Conservation (phyloP, 2,329 filamentous ascomycete genomes). For the Ophiostoma ips region DNA sequence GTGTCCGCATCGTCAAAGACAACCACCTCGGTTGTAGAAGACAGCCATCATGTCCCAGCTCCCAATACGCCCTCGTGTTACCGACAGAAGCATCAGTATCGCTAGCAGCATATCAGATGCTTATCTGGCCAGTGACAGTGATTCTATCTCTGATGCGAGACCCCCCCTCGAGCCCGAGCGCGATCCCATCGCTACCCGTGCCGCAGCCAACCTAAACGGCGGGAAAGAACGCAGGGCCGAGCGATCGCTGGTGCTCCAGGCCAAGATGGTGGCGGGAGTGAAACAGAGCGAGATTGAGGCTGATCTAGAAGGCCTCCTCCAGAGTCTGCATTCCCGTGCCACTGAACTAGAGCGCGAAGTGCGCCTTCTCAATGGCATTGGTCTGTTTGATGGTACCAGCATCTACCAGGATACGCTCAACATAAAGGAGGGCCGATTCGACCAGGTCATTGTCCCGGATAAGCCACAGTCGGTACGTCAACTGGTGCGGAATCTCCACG, state of each 20-base stretch:
- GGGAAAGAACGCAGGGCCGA: too few relatives aligned
- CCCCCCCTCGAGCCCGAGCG: too few relatives aligned
- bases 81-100: too few relatives aligned
- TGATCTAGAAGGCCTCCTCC: conserved; percentile 1
- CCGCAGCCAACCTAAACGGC: too few relatives aligned
- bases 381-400: conserved; percentile 1
- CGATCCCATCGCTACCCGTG: too few relatives aligned
- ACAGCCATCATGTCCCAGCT: too few relatives aligned
- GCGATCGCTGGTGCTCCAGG: neutral
- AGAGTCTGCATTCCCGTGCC: conserved; percentile 2
- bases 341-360: conserved; percentile 9
- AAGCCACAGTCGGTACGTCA: conserved; percentile 11
- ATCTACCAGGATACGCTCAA: conserved; percentile 5
- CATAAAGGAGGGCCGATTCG: conserved; percentile 8
- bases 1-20: too few relatives aligned
- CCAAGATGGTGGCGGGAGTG: neutral
- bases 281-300: conserved; percentile 3
- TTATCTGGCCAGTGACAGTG: too few relatives aligned
- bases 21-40: too few relatives aligned
- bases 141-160: too few relatives aligned
- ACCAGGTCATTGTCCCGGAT: conserved; percentile 4
- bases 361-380: conserved; percentile 5
- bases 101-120: too few relatives aligned
- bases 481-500: conserved; percentile 9
- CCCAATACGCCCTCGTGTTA: too few relatives aligned